Base-by-base conservation (phyloP, 2,329 filamentous ascomycete species). In the Immersiporthe knoxdaviesiana region DNA sequence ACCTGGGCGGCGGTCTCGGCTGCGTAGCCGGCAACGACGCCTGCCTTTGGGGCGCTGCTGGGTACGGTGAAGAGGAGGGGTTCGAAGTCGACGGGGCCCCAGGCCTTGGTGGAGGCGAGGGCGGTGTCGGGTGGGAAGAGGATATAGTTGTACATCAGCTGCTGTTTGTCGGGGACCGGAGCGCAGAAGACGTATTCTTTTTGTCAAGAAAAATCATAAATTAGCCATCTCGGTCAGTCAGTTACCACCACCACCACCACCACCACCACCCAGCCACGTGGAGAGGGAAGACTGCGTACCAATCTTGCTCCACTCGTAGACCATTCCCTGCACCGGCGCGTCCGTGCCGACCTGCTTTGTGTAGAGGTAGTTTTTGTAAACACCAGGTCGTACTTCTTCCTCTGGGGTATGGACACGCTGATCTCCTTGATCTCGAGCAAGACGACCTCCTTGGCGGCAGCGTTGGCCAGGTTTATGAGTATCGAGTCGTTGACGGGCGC, bases 341-440 rank as follows among this genome's bases (percentile, higher is more conserved):
- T 82, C 83, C 1, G 85, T 85, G 58, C 83, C 84, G 0, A 86
- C 80, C 1, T 81, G 80, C 47, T 85, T 82, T 18, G 87, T 88
- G 72, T 90, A 90, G 44, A 91, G 74, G 72, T 87, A 86, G 70
- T 83, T 82, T 7, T 83, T 79, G 88, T 91, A 71, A 91, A 86
- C 77, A 87, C 89, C 11, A 91, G 77, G 72, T 88, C 87, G 73
- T 88, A 88, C 78, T 91, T 92, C 79, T 91, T 92, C 72, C 90
- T 83, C 79, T 89, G 87, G 0, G 90, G 90, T 4, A 90, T 83
- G 0, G 88, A 86, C n/a, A 91, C 82, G 0, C 88, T 91, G 27
- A 91, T 88, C 59, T 91, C 89, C 77, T 88, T 89, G 70, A 91
- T 82, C 72, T 86, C 86, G 24, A 91, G 80, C 35, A 90, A 77